Evolutionary conservation across 768 basidiomycete species (phyloP).

Genomic region (Tricholoma terreum): DNA sequence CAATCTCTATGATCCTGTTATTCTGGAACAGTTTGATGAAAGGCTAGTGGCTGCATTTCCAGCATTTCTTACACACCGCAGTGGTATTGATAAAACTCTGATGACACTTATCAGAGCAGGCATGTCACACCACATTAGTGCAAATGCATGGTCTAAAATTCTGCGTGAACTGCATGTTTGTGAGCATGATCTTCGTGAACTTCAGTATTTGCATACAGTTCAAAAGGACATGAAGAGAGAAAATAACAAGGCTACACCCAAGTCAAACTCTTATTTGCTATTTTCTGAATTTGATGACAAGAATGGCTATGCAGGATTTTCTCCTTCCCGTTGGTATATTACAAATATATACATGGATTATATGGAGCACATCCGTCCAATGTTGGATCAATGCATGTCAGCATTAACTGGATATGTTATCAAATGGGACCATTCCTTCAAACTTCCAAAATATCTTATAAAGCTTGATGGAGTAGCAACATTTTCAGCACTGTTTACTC

Average conservation of each 20-base stretch:
- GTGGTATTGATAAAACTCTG: too few species aligned
- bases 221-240: neutral
- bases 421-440: too few species aligned
- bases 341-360: conserved; percentile 15
- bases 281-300: conserved; percentile 10
- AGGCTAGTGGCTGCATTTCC: neutral
- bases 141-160: conserved; percentile 4
- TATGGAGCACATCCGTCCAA: conserved; percentile 13
- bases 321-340: conserved; percentile 11
- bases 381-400: too few species aligned
- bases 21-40: neutral
- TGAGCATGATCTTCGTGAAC: too few species aligned
- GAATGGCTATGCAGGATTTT: conserved; percentile 11
- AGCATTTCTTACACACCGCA: neutral
- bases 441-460: too few species aligned
- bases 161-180: conserved; percentile 13
- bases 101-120: too few species aligned
- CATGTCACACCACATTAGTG: neutral
- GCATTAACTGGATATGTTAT: too few species aligned
- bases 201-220: neutral
- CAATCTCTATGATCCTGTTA: neutral
- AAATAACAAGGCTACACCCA: conserved; percentile 5
- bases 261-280: conserved; percentile 5
- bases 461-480: conserved; percentile 8
- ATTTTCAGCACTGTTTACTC: conserved; percentile 13